phyloP scores from a whole-genome alignment of 1,284 basidiomycete species.

The Austroboletus niveus region DNA sequence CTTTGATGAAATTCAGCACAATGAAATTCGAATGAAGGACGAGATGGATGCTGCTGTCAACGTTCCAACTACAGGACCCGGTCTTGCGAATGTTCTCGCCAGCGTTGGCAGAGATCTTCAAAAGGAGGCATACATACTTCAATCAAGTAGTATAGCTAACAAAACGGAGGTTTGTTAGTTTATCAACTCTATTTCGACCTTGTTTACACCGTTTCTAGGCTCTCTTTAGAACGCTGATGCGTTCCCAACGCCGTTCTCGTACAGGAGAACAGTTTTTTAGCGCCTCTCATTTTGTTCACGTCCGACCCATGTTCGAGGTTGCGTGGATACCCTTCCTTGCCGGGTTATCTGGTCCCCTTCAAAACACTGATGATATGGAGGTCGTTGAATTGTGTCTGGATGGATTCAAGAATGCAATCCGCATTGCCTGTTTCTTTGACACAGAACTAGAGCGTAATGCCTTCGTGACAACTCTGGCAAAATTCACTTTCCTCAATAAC shows the following conservation, averaged over 20 bases:
- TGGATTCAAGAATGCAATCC: constrained; percentile 92
- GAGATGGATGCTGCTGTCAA: constrained; percentile 70
- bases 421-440: constrained; percentile 93
- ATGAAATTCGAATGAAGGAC: constrained; percentile 98
- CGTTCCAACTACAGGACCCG: constrained; percentile 55
- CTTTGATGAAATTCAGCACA: constrained; percentile 85
- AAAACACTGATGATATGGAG: constrained; percentile 90
- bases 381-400: constrained; percentile 90
- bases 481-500: constrained; percentile 96
- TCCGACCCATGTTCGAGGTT: constrained; percentile 96
- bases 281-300: constrained; percentile 93
- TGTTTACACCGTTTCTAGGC: constrained; percentile 48
- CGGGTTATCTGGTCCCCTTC: constrained; percentile 87
- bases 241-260: constrained; percentile 79
- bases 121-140: constrained; percentile 90
- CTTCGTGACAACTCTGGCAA: constrained; percentile 95
- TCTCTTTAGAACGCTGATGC: constrained; percentile 86
- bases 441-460: constrained; percentile 94
- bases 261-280: constrained; percentile 86
- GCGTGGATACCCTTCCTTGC: constrained; percentile 97
- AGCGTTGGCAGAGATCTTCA: constrained; percentile 91
- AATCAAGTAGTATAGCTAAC: constrained; percentile 92
- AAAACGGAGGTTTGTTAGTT: constrained; percentile 77
- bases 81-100: constrained; percentile 78
- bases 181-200: background rate